Conservation (phyloP, 78 protist genomes). For the Dictyostelium brefeldianum region DNA sequence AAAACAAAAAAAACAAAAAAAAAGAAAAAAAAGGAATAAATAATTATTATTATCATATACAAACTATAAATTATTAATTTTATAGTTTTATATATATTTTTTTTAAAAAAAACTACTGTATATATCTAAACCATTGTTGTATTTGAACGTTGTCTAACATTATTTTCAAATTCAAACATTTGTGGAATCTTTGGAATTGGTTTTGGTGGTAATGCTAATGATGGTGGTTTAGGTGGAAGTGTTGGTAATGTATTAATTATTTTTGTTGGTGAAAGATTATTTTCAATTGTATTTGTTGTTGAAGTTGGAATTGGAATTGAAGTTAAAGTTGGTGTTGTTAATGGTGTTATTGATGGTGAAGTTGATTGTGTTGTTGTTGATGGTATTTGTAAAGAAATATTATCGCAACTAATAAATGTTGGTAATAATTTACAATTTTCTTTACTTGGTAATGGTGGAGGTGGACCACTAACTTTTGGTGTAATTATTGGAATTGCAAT, state of each 20-base stretch:
- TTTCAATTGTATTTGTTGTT: background rate
- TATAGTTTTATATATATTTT: background rate
- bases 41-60: background rate
- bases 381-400: background rate
- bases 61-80: background rate
- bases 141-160: slow-evolving; percentile 33
- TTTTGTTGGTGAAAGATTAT: slow-evolving; percentile 16
- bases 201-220: slow-evolving; percentile 26
- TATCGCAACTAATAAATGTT: background rate
- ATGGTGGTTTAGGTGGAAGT: slow-evolving; percentile 13
- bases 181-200: slow-evolving; percentile 39
- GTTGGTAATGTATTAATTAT: background rate
- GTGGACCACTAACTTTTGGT: background rate
- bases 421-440: slow-evolving; percentile 2
- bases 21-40: background rate
- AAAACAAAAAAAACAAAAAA: background rate
- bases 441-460: slow-evolving; percentile 24
- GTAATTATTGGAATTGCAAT: background rate
- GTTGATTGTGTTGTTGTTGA: background rate
- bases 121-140: slow-evolving; percentile 18
- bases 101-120: background rate
- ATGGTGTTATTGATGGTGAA: background rate
- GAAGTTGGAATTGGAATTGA: background rate
- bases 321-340: background rate
- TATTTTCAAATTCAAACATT: background rate